These are phyloP conservation scores for Debaryomycetaceae sp. DNA, from an alignment of 1,139 yeast genomes.

Conservation along the genomic window DNA sequence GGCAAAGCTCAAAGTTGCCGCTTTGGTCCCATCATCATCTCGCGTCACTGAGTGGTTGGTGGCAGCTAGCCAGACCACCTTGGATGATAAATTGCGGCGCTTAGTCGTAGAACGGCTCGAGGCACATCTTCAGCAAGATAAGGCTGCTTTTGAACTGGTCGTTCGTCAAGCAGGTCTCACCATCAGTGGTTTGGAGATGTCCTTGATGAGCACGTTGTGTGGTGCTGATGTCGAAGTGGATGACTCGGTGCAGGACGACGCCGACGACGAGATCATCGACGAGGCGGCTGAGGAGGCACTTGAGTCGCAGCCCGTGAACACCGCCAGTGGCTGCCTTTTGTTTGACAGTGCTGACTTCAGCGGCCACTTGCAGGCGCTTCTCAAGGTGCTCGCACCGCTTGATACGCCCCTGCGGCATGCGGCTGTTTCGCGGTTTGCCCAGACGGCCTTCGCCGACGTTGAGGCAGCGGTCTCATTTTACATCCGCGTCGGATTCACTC, in stretches of 20 bases:
- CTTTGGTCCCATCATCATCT: not conserved
- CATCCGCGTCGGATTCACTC: conserved; percentile 52
- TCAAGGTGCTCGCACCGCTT: not conserved
- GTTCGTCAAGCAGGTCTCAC: conserved; percentile 24
- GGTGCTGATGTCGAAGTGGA: conserved; percentile 18
- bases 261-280: conserved; percentile 10
- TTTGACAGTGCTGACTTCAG: conserved; percentile 2
- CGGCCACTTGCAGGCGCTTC: conserved; percentile 4
- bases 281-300: conserved; percentile 12
- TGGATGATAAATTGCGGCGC: too few relatives aligned
- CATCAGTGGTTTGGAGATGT: conserved; percentile 61
- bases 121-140: too few relatives aligned
- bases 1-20: not conserved
- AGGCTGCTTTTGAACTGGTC: not conserved
- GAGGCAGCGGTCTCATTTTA: conserved; percentile 52
- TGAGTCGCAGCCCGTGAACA: conserved; percentile 9
- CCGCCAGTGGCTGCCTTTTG: conserved; percentile 1
- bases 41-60: conserved; percentile 3
- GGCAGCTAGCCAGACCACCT: not conserved
- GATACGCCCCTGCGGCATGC: conserved; percentile 11
- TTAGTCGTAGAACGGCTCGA: too few relatives aligned
- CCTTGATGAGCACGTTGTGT: conserved; percentile 56
- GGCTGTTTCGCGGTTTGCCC: conserved; percentile 17
- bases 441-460: conserved; percentile 19
- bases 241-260: too few relatives aligned